Evolutionary conservation across 495 filamentous ascomycete genomes (phyloP), one percentile per base, ranked within the genome.

Genomic region (Pseudevernia furfuracea): DNA sequence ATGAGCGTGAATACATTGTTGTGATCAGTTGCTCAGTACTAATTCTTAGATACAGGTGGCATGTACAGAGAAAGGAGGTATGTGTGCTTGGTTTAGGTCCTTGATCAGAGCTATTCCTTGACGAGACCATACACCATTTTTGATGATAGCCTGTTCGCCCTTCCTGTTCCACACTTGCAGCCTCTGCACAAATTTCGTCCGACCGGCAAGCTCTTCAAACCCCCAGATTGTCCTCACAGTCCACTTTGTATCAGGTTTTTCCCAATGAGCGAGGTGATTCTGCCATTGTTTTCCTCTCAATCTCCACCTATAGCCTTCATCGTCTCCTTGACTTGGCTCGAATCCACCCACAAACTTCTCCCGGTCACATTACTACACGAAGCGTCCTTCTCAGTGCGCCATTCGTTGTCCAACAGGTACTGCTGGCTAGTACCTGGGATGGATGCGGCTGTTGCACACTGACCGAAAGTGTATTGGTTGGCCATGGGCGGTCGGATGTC

Each of bases 371-470:
- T 48, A 17, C 68, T 66, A 44, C 66, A 70, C 38, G 66, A 66
- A 11, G 68, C 55, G 61, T 70, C 66, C 19, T 66, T 58, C 39
- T 59, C 59, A 1, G 46, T 53, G 34, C 68, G 57, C 68, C 68
- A 70, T 65, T 62, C 49, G 23, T 79, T 80, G 80, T 91, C 86
- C 17, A 90, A 73, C 49, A 73, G 80, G 57, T 88, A 85, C 43
- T 77, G 72, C 78, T 91, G 87, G 23, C 80, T 77, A 21, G 85
- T 84, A 61, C 85, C 86, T 69, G 79, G 82, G 59, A 89, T 74
- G 43, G 85, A 86, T 61, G 84, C 87, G n/a, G 62, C 68, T 23
- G 85, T 85, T 28, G 78, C 78, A 11, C 79, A 79, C 75, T 91
- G 89, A n/a, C 82, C 77, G 69, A 91, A 87, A 72, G 88, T 83